Conservation (phyloP, 208 protist species). For the Angomonas ambiguus region DNA sequence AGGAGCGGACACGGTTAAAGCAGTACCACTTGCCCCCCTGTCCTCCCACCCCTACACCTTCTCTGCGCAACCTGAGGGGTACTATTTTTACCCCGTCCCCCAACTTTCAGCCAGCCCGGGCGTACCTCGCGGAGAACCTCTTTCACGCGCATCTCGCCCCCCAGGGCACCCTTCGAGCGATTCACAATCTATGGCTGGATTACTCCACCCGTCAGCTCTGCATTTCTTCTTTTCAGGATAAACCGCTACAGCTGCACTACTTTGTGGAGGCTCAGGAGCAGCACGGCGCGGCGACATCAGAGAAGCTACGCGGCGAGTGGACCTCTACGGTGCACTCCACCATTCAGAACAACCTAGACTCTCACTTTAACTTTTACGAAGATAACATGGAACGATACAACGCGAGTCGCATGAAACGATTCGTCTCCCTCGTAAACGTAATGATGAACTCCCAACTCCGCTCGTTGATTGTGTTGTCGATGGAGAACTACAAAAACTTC, state of each 20-base stretch:
- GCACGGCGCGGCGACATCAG: constrained; percentile 47
- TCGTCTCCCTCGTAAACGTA: constrained; percentile 87
- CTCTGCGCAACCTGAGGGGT: constrained; percentile 53
- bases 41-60: constrained; percentile 26
- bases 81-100: constrained; percentile 81
- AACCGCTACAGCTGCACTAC: constrained; percentile 60
- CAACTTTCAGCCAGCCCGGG: constrained; percentile 56
- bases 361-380: constrained; percentile 93
- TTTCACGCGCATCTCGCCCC: constrained; percentile 86
- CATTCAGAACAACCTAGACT: constrained; percentile 92
- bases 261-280: constrained; percentile 70
- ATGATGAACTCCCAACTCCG: constrained; percentile 91
- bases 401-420: constrained; percentile 82
- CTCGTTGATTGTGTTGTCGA: constrained; percentile 57
- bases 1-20: constrained; percentile 60
- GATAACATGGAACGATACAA: constrained; percentile 84
- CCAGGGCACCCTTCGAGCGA: constrained; percentile 68
- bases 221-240: constrained; percentile 37
- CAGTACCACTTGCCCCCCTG: constrained; percentile 34
- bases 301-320: constrained; percentile 90
- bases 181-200: constrained; percentile 77
- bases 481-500: constrained; percentile 76
- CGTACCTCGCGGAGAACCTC: constrained; percentile 80
- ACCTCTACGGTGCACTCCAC: constrained; percentile 86
- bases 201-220: constrained; percentile 63